Percentiles rank a stretch among this genome's conserved stretches.
phyloP scores from a whole-genome alignment of 768 basidiomycete genomes.

The Coprinopsis sp. region DNA sequence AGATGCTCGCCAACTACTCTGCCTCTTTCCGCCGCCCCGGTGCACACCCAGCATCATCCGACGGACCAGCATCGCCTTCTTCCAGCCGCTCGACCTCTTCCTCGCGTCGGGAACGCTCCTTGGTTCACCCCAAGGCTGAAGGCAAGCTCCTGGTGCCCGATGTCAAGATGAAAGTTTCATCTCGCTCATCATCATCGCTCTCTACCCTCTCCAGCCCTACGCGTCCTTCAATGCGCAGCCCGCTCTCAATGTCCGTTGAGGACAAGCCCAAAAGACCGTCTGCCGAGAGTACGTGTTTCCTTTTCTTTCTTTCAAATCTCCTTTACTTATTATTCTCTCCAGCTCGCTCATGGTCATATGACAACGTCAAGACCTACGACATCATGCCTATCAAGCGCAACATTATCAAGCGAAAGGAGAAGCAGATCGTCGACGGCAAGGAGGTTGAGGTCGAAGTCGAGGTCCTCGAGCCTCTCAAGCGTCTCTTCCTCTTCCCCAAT shows the following conservation, averaged over 20 bases:
- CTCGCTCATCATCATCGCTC: slow-evolving; percentile 30
- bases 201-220: slow-evolving; percentile 17
- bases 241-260: slow-evolving; percentile 29
- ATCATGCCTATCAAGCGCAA: slow-evolving; percentile 53
- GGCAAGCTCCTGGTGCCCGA: slow-evolving; percentile 56
- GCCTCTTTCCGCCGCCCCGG: slow-evolving; percentile 54
- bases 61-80: slow-evolving; percentile 16
- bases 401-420: slow-evolving; percentile 49
- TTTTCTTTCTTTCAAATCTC: background rate
- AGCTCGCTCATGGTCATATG: slow-evolving; percentile 77
- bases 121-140: slow-evolving; percentile 57
- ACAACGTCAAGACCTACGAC: slow-evolving; percentile 65
- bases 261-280: slow-evolving; percentile 35
- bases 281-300: slow-evolving; percentile 46
- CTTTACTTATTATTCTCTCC: slow-evolving; percentile 12
- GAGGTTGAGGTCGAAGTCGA: slow-evolving; percentile 54
- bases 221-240: slow-evolving; percentile 26
- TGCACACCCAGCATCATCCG: slow-evolving; percentile 37
- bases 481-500: slow-evolving; percentile 65
- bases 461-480: slow-evolving; percentile 51
- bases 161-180: slow-evolving; percentile 37
- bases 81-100: slow-evolving; percentile 32
- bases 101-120: slow-evolving; percentile 43
- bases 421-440: slow-evolving; percentile 44
- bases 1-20: slow-evolving; percentile 52